phyloP scores from a whole-genome alignment of 2,329 filamentous ascomycete species.

The Rutstroemia sp. region DNA sequence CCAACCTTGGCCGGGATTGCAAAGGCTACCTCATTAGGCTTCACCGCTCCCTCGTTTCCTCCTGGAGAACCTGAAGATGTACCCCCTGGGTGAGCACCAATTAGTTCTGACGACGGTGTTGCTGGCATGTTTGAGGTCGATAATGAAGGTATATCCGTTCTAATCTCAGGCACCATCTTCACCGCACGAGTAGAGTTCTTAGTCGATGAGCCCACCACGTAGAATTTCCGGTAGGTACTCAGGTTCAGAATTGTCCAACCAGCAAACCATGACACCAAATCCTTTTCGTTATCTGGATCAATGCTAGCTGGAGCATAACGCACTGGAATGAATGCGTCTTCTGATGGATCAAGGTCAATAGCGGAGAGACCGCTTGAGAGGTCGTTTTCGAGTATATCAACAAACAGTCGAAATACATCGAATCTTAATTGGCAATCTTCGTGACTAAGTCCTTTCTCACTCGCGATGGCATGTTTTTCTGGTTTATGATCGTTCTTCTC shows the following conservation, averaged over 20 bases:
- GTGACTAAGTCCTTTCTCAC: slow-evolving; percentile 19
- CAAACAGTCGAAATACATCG: slow-evolving; percentile 15
- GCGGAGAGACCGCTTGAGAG: slow-evolving; percentile 1
- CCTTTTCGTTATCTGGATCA: slow-evolving; percentile 53
- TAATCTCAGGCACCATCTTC: not conserved
- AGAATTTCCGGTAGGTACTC: slow-evolving; percentile 46
- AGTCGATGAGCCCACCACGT: slow-evolving; percentile 39
- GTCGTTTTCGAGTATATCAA: slow-evolving; percentile 11
- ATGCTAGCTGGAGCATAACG: slow-evolving; percentile 41
- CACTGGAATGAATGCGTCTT: slow-evolving; percentile 31
- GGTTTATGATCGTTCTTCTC: slow-evolving; percentile 16
- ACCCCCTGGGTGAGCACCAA: no score
- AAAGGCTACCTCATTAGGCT: no score
- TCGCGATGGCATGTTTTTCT: slow-evolving; percentile 19
- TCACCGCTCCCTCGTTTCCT: no score
- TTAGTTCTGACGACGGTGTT: no score
- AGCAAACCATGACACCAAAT: slow-evolving; percentile 55
- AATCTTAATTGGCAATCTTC: slow-evolving; percentile 21
- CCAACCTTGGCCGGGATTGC: no score
- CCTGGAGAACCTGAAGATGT: no score
- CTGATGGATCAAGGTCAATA: slow-evolving; percentile 8
- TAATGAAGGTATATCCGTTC: no score
- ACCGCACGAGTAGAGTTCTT: not conserved
- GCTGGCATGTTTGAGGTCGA: not conserved
- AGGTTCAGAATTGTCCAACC: slow-evolving; percentile 46